Evolutionary conservation across 768 basidiomycete species (phyloP), one percentile per base, ranked within the genome.

Genomic region (Boletus sensibilis): DNA sequence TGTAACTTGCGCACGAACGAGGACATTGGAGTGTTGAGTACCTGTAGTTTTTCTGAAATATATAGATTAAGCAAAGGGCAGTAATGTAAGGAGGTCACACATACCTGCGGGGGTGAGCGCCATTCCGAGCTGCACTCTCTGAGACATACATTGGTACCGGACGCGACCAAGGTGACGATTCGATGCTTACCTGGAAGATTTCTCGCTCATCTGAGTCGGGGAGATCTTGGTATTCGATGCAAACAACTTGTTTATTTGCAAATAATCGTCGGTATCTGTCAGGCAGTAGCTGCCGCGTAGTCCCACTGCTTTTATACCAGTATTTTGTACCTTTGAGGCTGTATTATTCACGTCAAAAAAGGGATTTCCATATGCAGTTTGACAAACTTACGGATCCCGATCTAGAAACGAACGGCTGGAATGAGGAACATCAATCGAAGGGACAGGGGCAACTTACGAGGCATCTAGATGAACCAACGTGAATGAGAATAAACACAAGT

Each of bases 101-200:
- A 34, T 54, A 81, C 84, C 86, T 59, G 86, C 84, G 5, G 85
- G 85, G 0, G 87, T 90, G 31, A 90, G 74, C 0, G 89, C 87
- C 78, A 91, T 85, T 8, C 89, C 89, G 4, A 88, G 76, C 70
- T 90, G 89, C 8, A 91, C 89, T 47, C 89, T 79, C 86, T 91
- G 46, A 4, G 12, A 20, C 60, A 34, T 23, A 29, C 21, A 42
- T 63, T n/a, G 5, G 45, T 16, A 51, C 40, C 2, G 25, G 20
- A 47, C 3, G 12, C 29, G 42, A 41, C 1, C 23, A 29, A 35
- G 25, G 38, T 7, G 4, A 8, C 8, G 11, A 27, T 14, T 25
- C 4, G 13, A 8, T n/a, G 50, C 78, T 40, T 40, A 86, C 90
- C 76, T 88, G 86, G 73, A 88, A 88, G 18, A 88, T 83, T 59